Base-by-base conservation (phyloP, 2,329 filamentous ascomycete genomes). In the Claviceps sp. region DNA sequence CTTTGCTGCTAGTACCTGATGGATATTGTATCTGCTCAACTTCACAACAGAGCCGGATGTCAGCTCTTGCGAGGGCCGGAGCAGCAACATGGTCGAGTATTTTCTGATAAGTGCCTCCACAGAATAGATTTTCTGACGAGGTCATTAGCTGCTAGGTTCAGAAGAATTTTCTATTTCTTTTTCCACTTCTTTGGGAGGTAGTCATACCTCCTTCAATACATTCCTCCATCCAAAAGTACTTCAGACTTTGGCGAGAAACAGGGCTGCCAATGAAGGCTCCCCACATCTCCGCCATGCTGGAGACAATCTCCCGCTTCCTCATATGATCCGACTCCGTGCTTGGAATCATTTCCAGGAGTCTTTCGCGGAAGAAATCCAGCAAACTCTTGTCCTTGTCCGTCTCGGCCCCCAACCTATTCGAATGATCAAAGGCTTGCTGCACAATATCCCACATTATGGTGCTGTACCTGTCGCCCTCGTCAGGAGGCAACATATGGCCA, bases 141-240 rank as follows among this genome's bases (percentile, higher is more conserved):
- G 30, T 17, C 3, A 24, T 41, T 30, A 43, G 48, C 34, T 47
- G 14, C 19, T 37, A 39, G 7, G n/a, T 48, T 34, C 5, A 17
- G 24, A 19, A n/a, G 22, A 40, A 19, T 16, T 5, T 30, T 0
- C 37, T 43, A 5, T 5, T 37, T 34, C 2, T 43, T 34, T 34
- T 26, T 16, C n/a, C 8, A 8, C 16, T 47, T 37, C 17, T 38
- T 22, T 3, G 11, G 7, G 4, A 39, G 22, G 16, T 10, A 14
- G 3, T 19, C 70, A 58, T 62, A 79, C 79, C 77, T 46, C 84
- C 85, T 61, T 88, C 84, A 50, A 89, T 82, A 57, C 83, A 87
- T 65, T 89, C 84, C 62, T 89, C 85, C 5, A 89, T 63, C 83
- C 84, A 88, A 63, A 88, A 86, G 68, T 81, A 89, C 68, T 82